Evolutionary conservation across 2,329 filamentous ascomycete species (phyloP), one percentile per base, ranked within the genome.

Genomic region (Fusarium pseudoanthophilum): DNA sequence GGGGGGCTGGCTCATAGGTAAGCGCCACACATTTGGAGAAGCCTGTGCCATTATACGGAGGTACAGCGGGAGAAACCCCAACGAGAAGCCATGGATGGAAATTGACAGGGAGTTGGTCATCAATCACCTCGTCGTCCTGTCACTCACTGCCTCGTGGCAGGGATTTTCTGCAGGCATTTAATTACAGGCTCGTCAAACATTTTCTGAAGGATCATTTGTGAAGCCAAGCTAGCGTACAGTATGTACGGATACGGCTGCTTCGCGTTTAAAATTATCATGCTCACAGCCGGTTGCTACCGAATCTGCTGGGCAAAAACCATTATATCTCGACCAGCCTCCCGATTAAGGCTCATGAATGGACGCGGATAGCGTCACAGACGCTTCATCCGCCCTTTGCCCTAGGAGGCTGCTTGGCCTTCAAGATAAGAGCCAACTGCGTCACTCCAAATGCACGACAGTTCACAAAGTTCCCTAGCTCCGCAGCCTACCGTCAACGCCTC

Each of bases 1-100:
- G 56, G 48, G 58, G 64, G 45, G 61, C 32, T 52, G 61, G 61
- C 48, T 42, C 32, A 46, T 61, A 32, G 13, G 13, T 34, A 60
- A 64, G 71, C 71, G 71, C 71, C 71, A 73, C 63, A 61, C 57
- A 63, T 48, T 67, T 72, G 64, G 55, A 73, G 61, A 71, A 71
- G 46, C 51, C 51, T 36, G 28, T 65, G 43, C 53, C 34, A 51
- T 58, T 34, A 32, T 34, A 28, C 28, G 28, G 28, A 28, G 28
- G 28, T 28, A 28, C 28, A 24, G 40, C 45, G 46, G 56, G 60
- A 64, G 42, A 30, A 45, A 51, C 59, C 56, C 55, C 59, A 64
- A 64, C 62, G 62, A 30, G n/a, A 43, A 66, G 55, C 48, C 60
- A 61, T 40, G 32, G 34, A 53, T 53, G 51, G 51, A 55, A 34